These are phyloP conservation scores for Ustanciosporium gigantosporum DNA, from an alignment of 1,284 basidiomycete species.

Conservation along the genomic window DNA sequence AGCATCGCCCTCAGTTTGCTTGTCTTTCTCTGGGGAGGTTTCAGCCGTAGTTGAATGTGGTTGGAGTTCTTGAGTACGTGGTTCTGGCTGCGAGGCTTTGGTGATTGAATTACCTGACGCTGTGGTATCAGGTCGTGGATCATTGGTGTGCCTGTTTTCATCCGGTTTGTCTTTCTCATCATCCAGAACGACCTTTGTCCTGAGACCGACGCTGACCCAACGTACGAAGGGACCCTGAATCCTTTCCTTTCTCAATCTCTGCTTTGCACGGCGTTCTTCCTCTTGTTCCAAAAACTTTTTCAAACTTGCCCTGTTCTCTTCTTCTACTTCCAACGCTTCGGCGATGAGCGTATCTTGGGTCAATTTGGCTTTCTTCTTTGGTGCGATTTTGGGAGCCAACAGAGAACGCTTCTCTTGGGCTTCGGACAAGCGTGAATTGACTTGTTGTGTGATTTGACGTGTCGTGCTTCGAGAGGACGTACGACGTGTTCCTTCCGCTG, in stretches of 20 bases:
- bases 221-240: slow-evolving; percentile 74
- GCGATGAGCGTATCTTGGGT: slow-evolving; percentile 81
- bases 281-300: slow-evolving; percentile 75
- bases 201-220: slow-evolving; percentile 69
- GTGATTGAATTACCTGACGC: neutral
- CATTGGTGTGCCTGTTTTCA: neutral
- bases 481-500: neutral
- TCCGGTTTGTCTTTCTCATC: neutral
- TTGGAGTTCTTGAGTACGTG: neutral
- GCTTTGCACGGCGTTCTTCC: slow-evolving; percentile 77
- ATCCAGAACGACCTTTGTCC: slow-evolving; percentile 20
- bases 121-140: neutral
- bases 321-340: slow-evolving; percentile 79
- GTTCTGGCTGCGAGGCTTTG: neutral
- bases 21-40: neutral
- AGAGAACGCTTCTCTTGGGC: slow-evolving; percentile 69
- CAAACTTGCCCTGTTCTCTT: slow-evolving; percentile 78
- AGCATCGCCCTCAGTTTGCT: neutral
- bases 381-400: slow-evolving; percentile 7
- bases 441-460: slow-evolving; percentile 47
- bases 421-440: slow-evolving; percentile 63
- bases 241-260: slow-evolving; percentile 66
- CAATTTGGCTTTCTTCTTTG: slow-evolving; percentile 54
- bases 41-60: neutral
- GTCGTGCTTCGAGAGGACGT: slow-evolving; percentile 38